A percentile compares a stretch with the other conserved stretches of the same genome.
Evolutionary conservation across 176 grass and related monocot genomes (phyloP).

Genomic region (Raddia distichophylla): DNA sequence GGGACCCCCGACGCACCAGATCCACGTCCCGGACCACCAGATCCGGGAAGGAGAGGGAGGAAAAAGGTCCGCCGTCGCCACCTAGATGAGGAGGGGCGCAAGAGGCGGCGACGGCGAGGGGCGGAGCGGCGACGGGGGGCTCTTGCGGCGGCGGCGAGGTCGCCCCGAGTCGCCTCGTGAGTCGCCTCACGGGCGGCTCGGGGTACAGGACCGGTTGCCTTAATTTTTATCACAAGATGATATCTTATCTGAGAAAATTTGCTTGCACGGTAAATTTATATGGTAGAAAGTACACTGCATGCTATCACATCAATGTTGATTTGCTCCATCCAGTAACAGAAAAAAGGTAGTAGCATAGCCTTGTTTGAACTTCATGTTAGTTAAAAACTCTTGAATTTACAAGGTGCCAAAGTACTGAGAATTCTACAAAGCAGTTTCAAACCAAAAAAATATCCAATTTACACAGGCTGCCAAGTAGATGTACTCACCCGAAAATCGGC

Average conservation of each 20-base stretch:
- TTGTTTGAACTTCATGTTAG: conserved; percentile 5
- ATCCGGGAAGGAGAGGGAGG: too few relatives aligned
- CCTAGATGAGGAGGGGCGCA: too few relatives aligned
- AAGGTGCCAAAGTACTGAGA: neutral
- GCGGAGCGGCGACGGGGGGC: too few relatives aligned
- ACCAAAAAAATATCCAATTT: conserved; percentile 14
- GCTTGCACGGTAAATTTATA: neutral
- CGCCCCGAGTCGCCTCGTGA: too few relatives aligned
- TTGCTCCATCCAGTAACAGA: neutral
- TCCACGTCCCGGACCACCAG: too few relatives aligned
- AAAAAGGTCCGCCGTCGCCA: too few relatives aligned
- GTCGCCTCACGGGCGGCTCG: too few relatives aligned
- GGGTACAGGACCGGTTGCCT: too few relatives aligned
- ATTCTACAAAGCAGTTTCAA: conserved; percentile 7
- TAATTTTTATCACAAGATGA: too few relatives aligned
- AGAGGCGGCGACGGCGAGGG: too few relatives aligned
- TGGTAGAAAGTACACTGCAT: neutral
- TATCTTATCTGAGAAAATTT: conserved; percentile 22
- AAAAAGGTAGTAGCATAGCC: neutral
- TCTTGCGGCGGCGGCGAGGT: too few relatives aligned
- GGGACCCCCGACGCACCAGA: too few relatives aligned
- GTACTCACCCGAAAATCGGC: conserved; percentile 87
- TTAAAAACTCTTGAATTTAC: conserved; percentile 13
- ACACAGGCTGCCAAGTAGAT: conserved; percentile 20
- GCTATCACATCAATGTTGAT: neutral